Evolutionary conservation across 1,139 yeast genomes (phyloP), one percentile per base, ranked within the genome.

Genomic region (Yamadazyma sp.): DNA sequence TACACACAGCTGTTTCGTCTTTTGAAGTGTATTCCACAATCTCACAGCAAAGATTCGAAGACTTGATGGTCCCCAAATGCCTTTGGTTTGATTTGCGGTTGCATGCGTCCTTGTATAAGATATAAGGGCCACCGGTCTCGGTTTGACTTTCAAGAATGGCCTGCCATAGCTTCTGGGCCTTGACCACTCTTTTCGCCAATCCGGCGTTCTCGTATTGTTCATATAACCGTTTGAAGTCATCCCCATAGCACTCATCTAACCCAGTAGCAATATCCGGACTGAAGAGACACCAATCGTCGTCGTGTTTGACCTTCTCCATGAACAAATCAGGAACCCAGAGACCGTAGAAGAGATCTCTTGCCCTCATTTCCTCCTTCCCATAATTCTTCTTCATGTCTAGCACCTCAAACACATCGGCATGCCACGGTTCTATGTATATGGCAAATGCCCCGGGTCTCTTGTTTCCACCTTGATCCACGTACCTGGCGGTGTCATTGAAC

Each of bases 371-470:
- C 54, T 77, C 82, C 48, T 74, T 76, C 17, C 81, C 82, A 52
- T 77, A 80, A 50, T 77, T 77, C 58, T 76, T 76, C 43, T 77
- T 62, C 48, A 77, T 58, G 37, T 76, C 77, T 29, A 78, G 54
- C 45, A 77, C 69, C 30, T 74, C 78, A 53, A 75, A 73, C 30
- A 78, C 61, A 51, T 78, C 83, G 3, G 73, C 64, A 58, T 78
- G 83, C 83, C 83, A 78, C 34, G 83, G 83, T 50, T 78, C 83
- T 38, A 77, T 47, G 59, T 77, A 78, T 23, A 77, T 62, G n/a
- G 82, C 80, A 55, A 78, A 75, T 6, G 83, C 83, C 32, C 83
- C 83, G 0, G 83, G 83, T 48, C 83, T 58, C 56, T 77, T 77
- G 50, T 77, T 77, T 23, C 83, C 83, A 25, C 83, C 83, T 54